Evolutionary conservation across 2,329 filamentous ascomycete genomes (phyloP), one percentile per base, ranked within the genome.

Genomic region (Cytospora piceicola): DNA sequence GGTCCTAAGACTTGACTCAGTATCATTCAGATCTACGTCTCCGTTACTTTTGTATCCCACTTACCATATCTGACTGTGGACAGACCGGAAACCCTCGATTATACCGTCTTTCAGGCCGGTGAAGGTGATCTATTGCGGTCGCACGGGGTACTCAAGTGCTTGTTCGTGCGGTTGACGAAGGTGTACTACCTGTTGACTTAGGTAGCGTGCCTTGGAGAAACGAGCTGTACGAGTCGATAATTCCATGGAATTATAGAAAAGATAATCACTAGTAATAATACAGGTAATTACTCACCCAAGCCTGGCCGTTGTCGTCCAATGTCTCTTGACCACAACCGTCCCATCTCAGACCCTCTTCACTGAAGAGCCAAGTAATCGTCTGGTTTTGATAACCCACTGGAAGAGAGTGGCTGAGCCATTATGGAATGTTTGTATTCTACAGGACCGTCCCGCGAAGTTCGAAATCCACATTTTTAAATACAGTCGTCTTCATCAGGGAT

Each of bases 361-460:
- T 79, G 9, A 81, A 71, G 29, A 77, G 68, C 73, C 76, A 80
- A 8, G 78, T 78, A 5, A 77, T 77, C 20, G 75, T 75, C 54
- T 81, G 79, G 58, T 80, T 80, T 67, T 81, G 78, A 57, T 77
- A 79, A 0, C 76, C 77, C n/a, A 81, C 75, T 0, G 73, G 70
- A 1, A 79, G 63, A 2, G 77, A 79, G 58, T 79, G 70, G 39
- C 73, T 72, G 2, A 80, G 71, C 79, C 79, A 80, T 72, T 80
- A 81, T 2, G 27, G 34, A 15, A 68, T 53, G 22, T 68, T 64
- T 20, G 59, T 59, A 24, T 66, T 61, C 61, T 46, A 73, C 52
- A 57, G 69, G 63, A 69, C 70, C 58, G 71, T 72, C 9, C 73
- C 74, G 30, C 69, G 69, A 3, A 74, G 68, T 4, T 69, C 70